Conservation (phyloP, 768 basidiomycete genomes). For the Clitopilus passeckerianus region DNA sequence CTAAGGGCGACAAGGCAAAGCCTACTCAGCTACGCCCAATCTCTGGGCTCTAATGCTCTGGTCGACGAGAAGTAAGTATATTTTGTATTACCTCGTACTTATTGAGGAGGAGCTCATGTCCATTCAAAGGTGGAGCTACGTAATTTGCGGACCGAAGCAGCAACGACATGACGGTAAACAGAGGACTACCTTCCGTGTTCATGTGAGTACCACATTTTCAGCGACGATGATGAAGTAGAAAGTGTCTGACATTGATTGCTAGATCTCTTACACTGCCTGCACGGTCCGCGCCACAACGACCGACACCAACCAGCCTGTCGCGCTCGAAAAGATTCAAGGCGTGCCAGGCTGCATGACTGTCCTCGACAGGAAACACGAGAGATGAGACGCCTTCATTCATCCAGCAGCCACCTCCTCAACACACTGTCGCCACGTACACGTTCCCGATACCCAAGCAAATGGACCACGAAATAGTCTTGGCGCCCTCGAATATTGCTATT, state of each 20-base stretch:
- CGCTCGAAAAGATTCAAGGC: constrained; percentile 52
- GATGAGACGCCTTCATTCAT: neutral
- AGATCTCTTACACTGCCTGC: constrained; percentile 63
- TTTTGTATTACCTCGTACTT: constrained; percentile 2
- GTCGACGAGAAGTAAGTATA: constrained; percentile 64
- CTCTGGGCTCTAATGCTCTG: constrained; percentile 53
- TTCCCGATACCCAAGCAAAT: neutral
- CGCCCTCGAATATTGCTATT: neutral
- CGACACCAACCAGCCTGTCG: constrained; percentile 61
- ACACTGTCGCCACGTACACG: neutral
- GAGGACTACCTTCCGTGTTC: constrained; percentile 51
- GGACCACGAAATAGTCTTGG: neutral
- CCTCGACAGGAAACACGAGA: constrained; percentile 32
- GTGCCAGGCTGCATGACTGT: constrained; percentile 79
- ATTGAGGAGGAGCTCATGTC: neutral
- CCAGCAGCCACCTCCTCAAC: neutral
- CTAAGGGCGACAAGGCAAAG: constrained; percentile 48
- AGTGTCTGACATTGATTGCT: neutral
- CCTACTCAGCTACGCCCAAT: constrained; percentile 44
- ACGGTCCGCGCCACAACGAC: constrained; percentile 45
- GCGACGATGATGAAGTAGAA: no score
- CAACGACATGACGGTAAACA: constrained; percentile 21
- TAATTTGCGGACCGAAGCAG: constrained; percentile 43
- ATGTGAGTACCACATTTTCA: constrained; percentile 33
- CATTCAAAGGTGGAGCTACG: constrained; percentile 55